These are phyloP conservation scores for Microdochium trichocladiopsis DNA, from an alignment of 2,329 filamentous ascomycete genomes.

Conservation along the genomic window DNA sequence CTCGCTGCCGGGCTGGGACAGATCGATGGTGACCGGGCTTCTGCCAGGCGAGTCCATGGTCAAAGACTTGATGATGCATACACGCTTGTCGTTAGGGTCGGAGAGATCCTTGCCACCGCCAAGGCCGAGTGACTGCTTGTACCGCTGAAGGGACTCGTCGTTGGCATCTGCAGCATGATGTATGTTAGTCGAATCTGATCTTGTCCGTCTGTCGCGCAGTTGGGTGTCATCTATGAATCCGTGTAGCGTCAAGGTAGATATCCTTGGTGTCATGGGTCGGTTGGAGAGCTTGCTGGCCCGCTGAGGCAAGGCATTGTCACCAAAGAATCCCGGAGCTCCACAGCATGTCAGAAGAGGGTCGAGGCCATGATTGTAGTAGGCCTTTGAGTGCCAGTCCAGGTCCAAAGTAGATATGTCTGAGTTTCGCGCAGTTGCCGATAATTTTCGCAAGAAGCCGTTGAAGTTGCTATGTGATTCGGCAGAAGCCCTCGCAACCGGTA, in stretches of 20 bases:
- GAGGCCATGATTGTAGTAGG: conserved; percentile 4
- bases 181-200: neutral
- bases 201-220: neutral
- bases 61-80: conserved; percentile 88
- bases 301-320: neutral
- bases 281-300: conserved; percentile 2
- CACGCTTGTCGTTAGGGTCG: conserved; percentile 75
- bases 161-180: conserved; percentile 42
- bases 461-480: neutral
- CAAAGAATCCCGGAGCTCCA: conserved; percentile 8
- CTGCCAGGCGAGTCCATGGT: conserved; percentile 82
- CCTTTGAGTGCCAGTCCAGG: neutral
- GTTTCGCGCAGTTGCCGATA: neutral
- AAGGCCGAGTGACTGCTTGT: conserved; percentile 94
- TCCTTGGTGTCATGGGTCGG: conserved; percentile 1
- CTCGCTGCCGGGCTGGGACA: conserved; percentile 67
- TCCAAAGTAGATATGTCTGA: conserved; percentile 5
- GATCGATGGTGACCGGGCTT: conserved; percentile 79
- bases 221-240: neutral
- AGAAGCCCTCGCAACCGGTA: too few relatives aligned
- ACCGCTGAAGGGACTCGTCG: conserved; percentile 93
- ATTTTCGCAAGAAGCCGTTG: neutral
- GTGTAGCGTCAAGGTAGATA: neutral
- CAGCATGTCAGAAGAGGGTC: conserved; percentile 15
- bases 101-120: conserved; percentile 65